Percentiles rank a stretch among this genome's conserved stretches.
These are phyloP conservation scores for Erysimum cheiri DNA, from an alignment of 441 rosid genomes.

Conservation along the genomic window DNA sequence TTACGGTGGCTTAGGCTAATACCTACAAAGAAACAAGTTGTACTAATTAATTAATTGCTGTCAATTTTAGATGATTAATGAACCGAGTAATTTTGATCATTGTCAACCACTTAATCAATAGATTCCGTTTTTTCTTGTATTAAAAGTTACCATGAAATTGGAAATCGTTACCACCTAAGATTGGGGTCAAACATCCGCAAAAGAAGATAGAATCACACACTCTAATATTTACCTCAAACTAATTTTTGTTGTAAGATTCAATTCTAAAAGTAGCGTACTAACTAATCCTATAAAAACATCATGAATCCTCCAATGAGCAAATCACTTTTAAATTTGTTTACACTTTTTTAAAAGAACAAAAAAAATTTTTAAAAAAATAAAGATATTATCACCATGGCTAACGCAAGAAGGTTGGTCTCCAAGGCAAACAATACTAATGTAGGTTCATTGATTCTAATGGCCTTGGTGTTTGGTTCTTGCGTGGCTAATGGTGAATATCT, in stretches of 20 bases:
- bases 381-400: constrained; percentile 44
- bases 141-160: not conserved
- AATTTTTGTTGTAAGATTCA: not conserved
- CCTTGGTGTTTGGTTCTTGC: constrained; percentile 45
- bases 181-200: constrained; percentile 36
- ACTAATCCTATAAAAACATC: constrained; percentile 22
- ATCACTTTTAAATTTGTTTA: constrained; percentile 36
- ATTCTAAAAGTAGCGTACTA: constrained; percentile 22
- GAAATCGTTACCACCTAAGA: constrained; percentile 18
- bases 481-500: constrained; percentile 48
- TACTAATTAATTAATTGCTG: not conserved
- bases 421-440: constrained; percentile 33
- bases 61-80: constrained; percentile 15
- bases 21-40: too few species aligned
- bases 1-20: not conserved
- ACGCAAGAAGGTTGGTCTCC: constrained; percentile 39
- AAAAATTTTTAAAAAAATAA: constrained; percentile 11
- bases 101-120: constrained; percentile 25
- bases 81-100: constrained; percentile 17
- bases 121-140: not conserved
- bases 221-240: constrained; percentile 2
- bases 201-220: constrained; percentile 36
- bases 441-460: constrained; percentile 37
- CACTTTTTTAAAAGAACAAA: constrained; percentile 23
- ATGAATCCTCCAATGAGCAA: constrained; percentile 22